Evolutionary conservation across 1,284 basidiomycete species (phyloP), one percentile per base, ranked within the genome.

Genomic region (Golubevia sp.): DNA sequence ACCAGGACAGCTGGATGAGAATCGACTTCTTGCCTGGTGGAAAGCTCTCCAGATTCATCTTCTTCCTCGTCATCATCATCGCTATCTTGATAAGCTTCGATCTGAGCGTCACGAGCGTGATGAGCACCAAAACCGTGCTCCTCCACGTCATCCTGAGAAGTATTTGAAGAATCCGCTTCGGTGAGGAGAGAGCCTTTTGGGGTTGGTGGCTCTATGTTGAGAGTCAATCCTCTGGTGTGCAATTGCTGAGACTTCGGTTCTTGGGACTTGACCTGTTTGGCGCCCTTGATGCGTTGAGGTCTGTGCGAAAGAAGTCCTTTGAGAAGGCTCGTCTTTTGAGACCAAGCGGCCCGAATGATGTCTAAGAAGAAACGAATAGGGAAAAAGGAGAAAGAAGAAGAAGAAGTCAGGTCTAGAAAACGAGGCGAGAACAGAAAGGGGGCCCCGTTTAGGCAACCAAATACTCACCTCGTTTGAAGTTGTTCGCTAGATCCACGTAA

Each of bases 341-440:
- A 61, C 80, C 80, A 83, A 4, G 80, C 80, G 7, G 79, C 73
- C 27, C 71, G 69, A 64, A 82, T 68, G 30, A 83, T 65, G 54
- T 83, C 80, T 61, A 51, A 11, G 30, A 56, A 30, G 52, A 18
- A 44, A 15, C 3, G 23, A 24, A n/a, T 18, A 38, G 44, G 25
- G 49, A 20, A 8, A 48, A 15, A 20, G 13, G 26, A 3, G 2
- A 8, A 30, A 6, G 3, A 20, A 5, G 34, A n/a, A 23, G 24
- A 15, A 53, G 11, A 11, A 53, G 24, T 15, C 13, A 25, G 13
- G 51, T 11, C 24, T 30, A 25, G 27, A 53, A 53, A 30, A n/a
- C 24, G 27, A 53, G 18, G 3, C 13, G 27, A 11, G 27, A 27
- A 56, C 7, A 61, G 53, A 38, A 24, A n/a, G 23, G 25, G n/a